A percentile compares a stretch with the other conserved stretches of the same genome.
phyloP scores from a whole-genome alignment of 2,329 filamentous ascomycete species.

The Apiospora malaysiana region DNA sequence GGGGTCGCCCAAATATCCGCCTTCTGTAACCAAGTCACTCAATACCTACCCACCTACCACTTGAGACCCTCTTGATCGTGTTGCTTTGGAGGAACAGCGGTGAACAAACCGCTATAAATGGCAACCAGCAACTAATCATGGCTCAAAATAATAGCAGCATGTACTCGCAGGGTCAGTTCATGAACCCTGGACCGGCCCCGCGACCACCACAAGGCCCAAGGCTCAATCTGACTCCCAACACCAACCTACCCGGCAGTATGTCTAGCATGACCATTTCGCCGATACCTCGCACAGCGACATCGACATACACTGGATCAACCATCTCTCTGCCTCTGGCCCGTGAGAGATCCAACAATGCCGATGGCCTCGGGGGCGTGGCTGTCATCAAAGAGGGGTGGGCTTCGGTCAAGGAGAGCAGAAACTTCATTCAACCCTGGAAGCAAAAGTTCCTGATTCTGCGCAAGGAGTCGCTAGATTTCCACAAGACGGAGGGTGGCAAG shows the following conservation, averaged over 20 bases:
- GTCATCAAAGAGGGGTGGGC: slow-evolving; percentile 84
- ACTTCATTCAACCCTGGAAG: slow-evolving; percentile 85
- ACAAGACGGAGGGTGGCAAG: slow-evolving; percentile 90
- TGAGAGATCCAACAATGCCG: slow-evolving; percentile 62
- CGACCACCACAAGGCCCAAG: slow-evolving; percentile 87
- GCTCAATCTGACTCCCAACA: slow-evolving; percentile 78
- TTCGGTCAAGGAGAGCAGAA: slow-evolving; percentile 87
- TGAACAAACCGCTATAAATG: neutral
- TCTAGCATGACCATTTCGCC: slow-evolving; percentile 79
- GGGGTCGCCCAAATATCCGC: slow-evolving; percentile 12
- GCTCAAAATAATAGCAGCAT: slow-evolving; percentile 54
- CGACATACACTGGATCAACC: slow-evolving; percentile 73
- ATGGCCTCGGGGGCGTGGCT: slow-evolving; percentile 70
- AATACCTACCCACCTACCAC: neutral
- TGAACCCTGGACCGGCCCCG: slow-evolving; percentile 96
- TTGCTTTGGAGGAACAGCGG: neutral
- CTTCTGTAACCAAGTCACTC: slow-evolving; percentile 9
- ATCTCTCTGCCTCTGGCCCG: slow-evolving; percentile 74
- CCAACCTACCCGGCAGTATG: slow-evolving; percentile 76
- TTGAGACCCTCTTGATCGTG: neutral
- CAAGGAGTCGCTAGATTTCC: slow-evolving; percentile 91
- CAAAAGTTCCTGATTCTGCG: slow-evolving; percentile 90
- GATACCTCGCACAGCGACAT: slow-evolving; percentile 68
- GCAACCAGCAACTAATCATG: slow-evolving; percentile 32
- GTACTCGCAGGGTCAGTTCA: slow-evolving; percentile 74